phyloP scores from a whole-genome alignment of 208 protist genomes.

The Wallacemonas sp. region DNA sequence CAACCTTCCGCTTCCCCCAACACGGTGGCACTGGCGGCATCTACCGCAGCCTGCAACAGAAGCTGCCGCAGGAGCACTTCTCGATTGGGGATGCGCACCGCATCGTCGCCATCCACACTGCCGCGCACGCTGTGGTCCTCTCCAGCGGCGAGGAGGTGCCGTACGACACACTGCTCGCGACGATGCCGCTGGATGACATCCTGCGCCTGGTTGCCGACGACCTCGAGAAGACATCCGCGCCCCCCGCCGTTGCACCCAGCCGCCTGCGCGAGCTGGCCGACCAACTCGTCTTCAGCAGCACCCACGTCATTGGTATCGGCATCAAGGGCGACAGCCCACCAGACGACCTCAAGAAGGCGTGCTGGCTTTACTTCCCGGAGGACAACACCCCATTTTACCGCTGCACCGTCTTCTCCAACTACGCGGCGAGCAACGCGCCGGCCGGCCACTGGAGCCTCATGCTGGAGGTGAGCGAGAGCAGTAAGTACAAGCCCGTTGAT shows the following conservation, averaged over 20 bases:
- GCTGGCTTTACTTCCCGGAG: conserved; percentile 85
- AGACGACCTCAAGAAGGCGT: conserved; percentile 44
- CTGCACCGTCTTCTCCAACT: conserved; percentile 78
- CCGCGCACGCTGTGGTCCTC: conserved; percentile 39
- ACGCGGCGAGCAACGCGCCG: conserved; percentile 58
- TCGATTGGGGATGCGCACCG: conserved; percentile 25
- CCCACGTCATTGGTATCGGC: conserved; percentile 72
- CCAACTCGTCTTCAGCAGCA: conserved; percentile 49
- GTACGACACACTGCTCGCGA: conserved; percentile 59
- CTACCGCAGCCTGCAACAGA: conserved; percentile 39
- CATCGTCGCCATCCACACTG: conserved; percentile 39
- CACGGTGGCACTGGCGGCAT: conserved; percentile 71
- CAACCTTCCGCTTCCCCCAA: conserved; percentile 72
- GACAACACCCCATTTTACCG: conserved; percentile 73
- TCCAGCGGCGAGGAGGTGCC: conserved; percentile 28
- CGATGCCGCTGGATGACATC: conserved; percentile 58
- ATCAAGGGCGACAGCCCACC: conserved; percentile 45
- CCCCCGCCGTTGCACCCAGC: conserved; percentile 11
- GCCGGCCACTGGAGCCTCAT: conserved; percentile 68
- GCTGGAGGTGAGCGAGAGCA: conserved; percentile 63
- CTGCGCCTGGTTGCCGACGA: conserved; percentile 32
- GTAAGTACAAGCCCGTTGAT: conserved; percentile 31
- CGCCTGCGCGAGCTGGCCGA: conserved; percentile 39
- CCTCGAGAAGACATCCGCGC: conserved; percentile 9
- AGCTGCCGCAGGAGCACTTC: conserved; percentile 40